Evolutionary conservation across 2,329 filamentous ascomycete genomes (phyloP).

Genomic region (Juglanconis juglandina): DNA sequence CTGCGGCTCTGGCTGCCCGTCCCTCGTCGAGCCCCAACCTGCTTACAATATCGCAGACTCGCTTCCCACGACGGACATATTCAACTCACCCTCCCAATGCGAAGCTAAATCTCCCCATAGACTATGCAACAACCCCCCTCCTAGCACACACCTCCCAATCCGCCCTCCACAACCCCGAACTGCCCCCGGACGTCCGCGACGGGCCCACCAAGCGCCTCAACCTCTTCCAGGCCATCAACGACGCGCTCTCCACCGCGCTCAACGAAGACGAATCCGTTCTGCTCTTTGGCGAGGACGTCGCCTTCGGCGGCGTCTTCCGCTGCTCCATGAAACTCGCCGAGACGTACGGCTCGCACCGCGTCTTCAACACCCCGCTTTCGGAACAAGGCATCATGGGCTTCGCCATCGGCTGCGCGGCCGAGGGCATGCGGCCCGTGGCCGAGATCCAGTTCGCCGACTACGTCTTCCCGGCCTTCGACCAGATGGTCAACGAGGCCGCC

Average conservation of each 20-base stretch:
- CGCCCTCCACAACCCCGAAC: slow-evolving; percentile 68
- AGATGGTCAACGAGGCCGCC: slow-evolving; percentile 73
- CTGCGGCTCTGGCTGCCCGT: slow-evolving; percentile 8
- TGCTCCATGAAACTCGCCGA: slow-evolving; percentile 64
- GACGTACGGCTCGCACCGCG: slow-evolving; percentile 64
- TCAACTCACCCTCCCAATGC: slow-evolving; percentile 58
- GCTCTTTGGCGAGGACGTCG: slow-evolving; percentile 94
- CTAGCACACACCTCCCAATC: slow-evolving; percentile 75
- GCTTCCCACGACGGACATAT: slow-evolving; percentile 33
- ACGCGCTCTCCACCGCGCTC: slow-evolving; percentile 78
- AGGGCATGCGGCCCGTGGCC: slow-evolving; percentile 65
- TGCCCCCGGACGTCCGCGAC: slow-evolving; percentile 62
- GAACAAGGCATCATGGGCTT: slow-evolving; percentile 70
- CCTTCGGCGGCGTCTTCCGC: slow-evolving; percentile 74
- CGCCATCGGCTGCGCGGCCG: slow-evolving; percentile 62
- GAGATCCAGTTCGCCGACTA: slow-evolving; percentile 79
- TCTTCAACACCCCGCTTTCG: slow-evolving; percentile 69
- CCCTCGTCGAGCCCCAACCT: slow-evolving; percentile 12
- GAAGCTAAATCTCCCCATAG: slow-evolving; percentile 77
- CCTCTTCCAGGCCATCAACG: slow-evolving; percentile 90
- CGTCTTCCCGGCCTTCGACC: slow-evolving; percentile 73
- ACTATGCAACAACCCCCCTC: slow-evolving; percentile 79
- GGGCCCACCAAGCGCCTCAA: slow-evolving; percentile 83
- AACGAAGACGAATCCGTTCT: slow-evolving; percentile 80
- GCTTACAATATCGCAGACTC: slow-evolving; percentile 13